Percentiles rank a stretch among this genome's conserved stretches.
phyloP scores from a whole-genome alignment of 495 filamentous ascomycete genomes.

The Penicillium roqueforti region DNA sequence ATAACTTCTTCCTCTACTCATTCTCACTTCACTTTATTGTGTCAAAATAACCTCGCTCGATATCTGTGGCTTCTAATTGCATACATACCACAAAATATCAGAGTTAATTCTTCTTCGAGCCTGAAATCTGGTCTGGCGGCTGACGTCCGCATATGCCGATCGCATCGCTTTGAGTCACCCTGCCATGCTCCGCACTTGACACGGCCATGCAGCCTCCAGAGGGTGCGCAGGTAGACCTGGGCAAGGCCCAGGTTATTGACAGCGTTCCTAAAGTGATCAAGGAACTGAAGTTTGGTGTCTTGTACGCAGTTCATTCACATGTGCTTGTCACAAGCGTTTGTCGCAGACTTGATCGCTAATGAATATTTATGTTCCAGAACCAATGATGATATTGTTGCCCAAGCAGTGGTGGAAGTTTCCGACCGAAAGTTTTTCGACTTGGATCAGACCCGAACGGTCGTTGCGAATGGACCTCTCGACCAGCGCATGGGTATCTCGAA shows the following conservation, averaged over 20 bases:
- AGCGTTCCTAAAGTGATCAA: constrained; percentile 84
- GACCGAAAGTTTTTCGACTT: constrained; percentile 88
- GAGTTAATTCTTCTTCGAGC: background rate
- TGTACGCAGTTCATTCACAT: constrained; percentile 49
- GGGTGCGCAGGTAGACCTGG: constrained; percentile 48
- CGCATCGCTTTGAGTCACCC: constrained; percentile 30
- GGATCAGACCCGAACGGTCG: constrained; percentile 63
- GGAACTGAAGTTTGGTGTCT: constrained; percentile 87
- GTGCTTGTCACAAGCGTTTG: constrained; percentile 8
- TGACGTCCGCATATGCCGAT: constrained; percentile 21
- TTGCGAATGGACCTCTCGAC: constrained; percentile 80
- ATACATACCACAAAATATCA: background rate
- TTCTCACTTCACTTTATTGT: constrained; percentile 1
- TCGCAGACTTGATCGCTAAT: constrained; percentile 23
- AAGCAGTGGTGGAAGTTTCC: constrained; percentile 87
- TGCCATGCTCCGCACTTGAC: constrained; percentile 43
- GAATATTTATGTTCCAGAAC: constrained; percentile 49
- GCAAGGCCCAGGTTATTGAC: constrained; percentile 88
- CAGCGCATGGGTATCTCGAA: constrained; percentile 82
- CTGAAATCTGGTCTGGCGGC: constrained; percentile 11
- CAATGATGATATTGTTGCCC: constrained; percentile 87
- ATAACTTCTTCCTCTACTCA: constrained; percentile 12
- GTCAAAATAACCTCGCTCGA: background rate
- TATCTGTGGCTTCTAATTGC: background rate
- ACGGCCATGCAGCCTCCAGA: constrained; percentile 48